A percentile compares a stretch with the other conserved stretches of the same genome.
Evolutionary conservation across 2,329 filamentous ascomycete species (phyloP).

Genomic region (Aspergillus aculeatus): DNA sequence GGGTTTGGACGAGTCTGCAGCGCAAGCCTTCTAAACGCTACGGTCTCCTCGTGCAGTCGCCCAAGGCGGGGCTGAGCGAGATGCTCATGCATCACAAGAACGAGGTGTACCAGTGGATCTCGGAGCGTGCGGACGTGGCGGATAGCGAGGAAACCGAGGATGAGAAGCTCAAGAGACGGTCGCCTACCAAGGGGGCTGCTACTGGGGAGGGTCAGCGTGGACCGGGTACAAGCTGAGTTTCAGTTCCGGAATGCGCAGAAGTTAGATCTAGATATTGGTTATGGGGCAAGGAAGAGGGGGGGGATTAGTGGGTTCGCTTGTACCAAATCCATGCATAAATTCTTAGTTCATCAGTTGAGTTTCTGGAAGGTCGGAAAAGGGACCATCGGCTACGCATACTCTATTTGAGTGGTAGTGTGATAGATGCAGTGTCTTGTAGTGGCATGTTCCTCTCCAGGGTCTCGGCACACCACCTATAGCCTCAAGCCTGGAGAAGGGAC

Average conservation of each 20-base stretch:
- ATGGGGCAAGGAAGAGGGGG: background rate
- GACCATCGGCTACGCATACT: too few relatives aligned
- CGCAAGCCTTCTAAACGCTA: constrained; percentile 59
- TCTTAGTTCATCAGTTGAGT: too few relatives aligned
- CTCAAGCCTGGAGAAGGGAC: too few relatives aligned
- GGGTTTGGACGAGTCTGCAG: constrained; percentile 66
- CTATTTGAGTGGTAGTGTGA: too few relatives aligned
- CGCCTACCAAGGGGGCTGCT: constrained; percentile 13
- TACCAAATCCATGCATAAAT: background rate
- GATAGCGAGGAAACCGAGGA: constrained; percentile 30
- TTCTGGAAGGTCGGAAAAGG: too few relatives aligned
- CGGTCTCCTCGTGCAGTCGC: constrained; percentile 52
- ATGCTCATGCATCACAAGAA: constrained; percentile 57
- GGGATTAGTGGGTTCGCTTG: background rate
- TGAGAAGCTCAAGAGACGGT: constrained; percentile 20
- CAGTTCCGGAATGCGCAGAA: too few relatives aligned
- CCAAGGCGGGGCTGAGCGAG: constrained; percentile 50
- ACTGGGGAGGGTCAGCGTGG: background rate
- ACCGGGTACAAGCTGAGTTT: background rate
- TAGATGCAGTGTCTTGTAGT: too few relatives aligned
- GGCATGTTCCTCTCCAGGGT: too few relatives aligned
- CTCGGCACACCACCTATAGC: too few relatives aligned
- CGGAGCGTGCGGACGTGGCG: constrained; percentile 33
- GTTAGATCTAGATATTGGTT: constrained; percentile 5
- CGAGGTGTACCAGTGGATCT: constrained; percentile 50